Base-by-base conservation (phyloP, 805 yeast species). In the Saturnispora dispora region DNA sequence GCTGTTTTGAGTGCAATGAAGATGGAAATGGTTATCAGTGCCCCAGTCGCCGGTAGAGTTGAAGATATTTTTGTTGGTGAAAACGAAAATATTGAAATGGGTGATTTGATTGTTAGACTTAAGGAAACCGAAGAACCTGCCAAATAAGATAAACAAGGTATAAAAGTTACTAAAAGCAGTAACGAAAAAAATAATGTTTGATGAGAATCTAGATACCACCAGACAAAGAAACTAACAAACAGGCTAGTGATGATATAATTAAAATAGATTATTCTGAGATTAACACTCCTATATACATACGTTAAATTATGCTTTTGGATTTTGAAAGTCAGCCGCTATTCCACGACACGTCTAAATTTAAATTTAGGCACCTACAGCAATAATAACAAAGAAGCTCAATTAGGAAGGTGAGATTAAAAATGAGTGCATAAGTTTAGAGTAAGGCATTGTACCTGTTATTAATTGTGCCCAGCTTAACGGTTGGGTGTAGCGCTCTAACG, bases 1-100 rank as follows among this genome's bases (percentile, higher is more conserved):
- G 78, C 91, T 57, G 88, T 93, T 41, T 87, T 91, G 50, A 98
- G 93, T 69, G 98, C 99, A 51, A 91, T 91, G 99, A 91, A 91
- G 74, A 93, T 98, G 1, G 99, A 91, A 70, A 88, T 67, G 91
- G 99, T 22, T 95, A 91, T 91, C 96, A 77, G 80, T 48, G 95
- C 90, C 32, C 74, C 95, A 51, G 85, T 81, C 53, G 77, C 83
- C 53, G 99, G 99, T 68, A 80, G 78, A 65, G 81, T 93, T 55
- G 82, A 84, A 46, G 88, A 84, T 22, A 77, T 93, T 20, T 68
- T 76, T 46, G 85, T 88, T 57, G 83, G 83, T 69, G 95, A 88
- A 66, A 96, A 96, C 60, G 99, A 93, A 63, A 83, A 91, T 48
- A 97, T 93, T 46, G 99, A 90, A 63, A 96, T 97, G 50, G 83